Base-by-base conservation (phyloP, 2,329 filamentous ascomycete genomes). In the Colletotrichum limetticola region DNA sequence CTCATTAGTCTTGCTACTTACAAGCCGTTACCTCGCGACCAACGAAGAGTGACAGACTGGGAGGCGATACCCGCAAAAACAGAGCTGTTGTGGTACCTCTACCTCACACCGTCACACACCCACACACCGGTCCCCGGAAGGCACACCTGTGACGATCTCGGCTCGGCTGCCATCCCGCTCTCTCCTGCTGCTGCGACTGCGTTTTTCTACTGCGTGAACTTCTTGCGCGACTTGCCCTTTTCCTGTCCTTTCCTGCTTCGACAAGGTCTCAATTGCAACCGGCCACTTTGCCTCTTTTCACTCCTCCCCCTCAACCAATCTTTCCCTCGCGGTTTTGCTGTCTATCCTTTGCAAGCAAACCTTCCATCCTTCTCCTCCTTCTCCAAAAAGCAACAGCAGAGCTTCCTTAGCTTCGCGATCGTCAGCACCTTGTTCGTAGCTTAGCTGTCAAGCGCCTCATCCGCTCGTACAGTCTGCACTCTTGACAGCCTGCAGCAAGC, bases 111-210 rank as follows among this genome's bases (percentile, higher is more conserved):
- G 26, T 24, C 60, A 28, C n/a, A 30, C 63, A 30, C 63, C 42
- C 69, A 46, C 53, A 52, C 65, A 72, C 58, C 58, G 66, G 66
- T 59, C 53, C 53, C 69, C 37, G 24, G 58, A 68, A 63, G 52
- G n/a, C n/a, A 63, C 69, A 62, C 65, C 69, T 72, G 69, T 59
- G 66, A 72, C 69, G 53, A 72, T 72, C 69, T 72, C 69, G 69
- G 69, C 69, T 69, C 65, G 69, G 69, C 66, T 69, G 60, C 56
- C 53, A 56, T 72, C 22, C 70, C 66, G 60, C 70, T 65, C 28
- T 65, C 67, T 61, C 42, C 61, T 61, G 24, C 61, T 72, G 66
- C 62, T 42, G 37, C 37, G 37, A 42, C 37, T 42, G 37, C 14
- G 37, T 55, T 30, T 61, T 70, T 65, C 53, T 61, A 32, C 65